Conservation (phyloP, 768 basidiomycete genomes). For the Mrakia gelida region DNA sequence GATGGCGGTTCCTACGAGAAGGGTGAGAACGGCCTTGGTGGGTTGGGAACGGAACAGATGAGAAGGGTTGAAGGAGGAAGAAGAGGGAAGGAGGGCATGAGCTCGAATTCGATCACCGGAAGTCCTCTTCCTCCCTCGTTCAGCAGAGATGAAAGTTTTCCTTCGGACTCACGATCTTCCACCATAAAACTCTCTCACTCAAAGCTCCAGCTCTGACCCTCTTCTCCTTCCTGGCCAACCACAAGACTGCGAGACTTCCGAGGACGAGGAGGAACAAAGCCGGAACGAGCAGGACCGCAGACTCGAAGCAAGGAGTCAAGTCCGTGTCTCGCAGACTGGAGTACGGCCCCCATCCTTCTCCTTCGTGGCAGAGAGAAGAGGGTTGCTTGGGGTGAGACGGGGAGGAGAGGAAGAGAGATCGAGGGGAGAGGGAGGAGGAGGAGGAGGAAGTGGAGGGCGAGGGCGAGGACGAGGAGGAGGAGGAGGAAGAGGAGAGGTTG, state of each 20-base stretch:
- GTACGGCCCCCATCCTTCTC: constrained; percentile 62
- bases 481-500: not conserved
- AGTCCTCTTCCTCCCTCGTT: constrained; percentile 43
- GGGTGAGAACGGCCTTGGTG: constrained; percentile 24
- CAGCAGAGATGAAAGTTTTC: not conserved
- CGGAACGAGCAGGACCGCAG: constrained; percentile 49
- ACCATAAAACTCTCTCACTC: constrained; percentile 50
- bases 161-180: constrained; percentile 61
- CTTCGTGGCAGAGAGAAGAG: not conserved
- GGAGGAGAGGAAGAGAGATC: not conserved
- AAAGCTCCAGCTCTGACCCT: constrained; percentile 52
- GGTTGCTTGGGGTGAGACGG: not conserved
- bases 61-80: constrained; percentile 32
- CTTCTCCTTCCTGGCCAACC: constrained; percentile 46
- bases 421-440: not conserved
- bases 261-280: not conserved
- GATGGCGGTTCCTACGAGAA: constrained; percentile 39
- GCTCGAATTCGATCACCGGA: not conserved
- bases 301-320: constrained; percentile 74
- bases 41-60: too few relatives aligned
- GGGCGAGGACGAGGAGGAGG: not conserved
- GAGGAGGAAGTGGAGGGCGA: not conserved
- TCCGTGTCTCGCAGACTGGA: constrained; percentile 66
- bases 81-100: constrained; percentile 18
- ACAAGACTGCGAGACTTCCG: constrained; percentile 43